phyloP scores from a whole-genome alignment of 257 asterid species.

The Sherardia arvensis region DNA sequence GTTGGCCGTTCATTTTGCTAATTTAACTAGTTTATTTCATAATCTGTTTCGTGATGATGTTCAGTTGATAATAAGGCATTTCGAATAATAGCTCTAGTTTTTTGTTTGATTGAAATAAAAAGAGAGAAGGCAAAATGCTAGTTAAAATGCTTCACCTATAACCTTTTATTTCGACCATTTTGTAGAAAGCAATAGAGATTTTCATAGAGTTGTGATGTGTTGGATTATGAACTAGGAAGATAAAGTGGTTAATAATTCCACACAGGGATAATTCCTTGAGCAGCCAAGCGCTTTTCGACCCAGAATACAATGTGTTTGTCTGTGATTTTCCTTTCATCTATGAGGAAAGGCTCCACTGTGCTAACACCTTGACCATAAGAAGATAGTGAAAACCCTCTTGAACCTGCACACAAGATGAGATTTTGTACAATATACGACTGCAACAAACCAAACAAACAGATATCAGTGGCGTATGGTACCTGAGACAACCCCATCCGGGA shows the following conservation, averaged over 20 bases:
- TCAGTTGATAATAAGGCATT: no score
- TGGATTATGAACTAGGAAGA: not conserved
- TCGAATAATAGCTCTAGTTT: no score
- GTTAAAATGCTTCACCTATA: not conserved
- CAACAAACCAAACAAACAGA: not conserved
- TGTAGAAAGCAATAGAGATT: not conserved
- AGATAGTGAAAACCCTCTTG: conserved; percentile 69
- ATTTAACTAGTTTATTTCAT: no score
- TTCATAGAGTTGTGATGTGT: not conserved
- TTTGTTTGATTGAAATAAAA: no score
- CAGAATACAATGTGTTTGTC: conserved; percentile 68
- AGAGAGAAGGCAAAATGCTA: no score
- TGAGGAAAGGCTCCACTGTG: conserved; percentile 77
- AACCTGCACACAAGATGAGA: conserved; percentile 30
- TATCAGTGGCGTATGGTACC: conserved; percentile 22
- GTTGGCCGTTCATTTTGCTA: no score
- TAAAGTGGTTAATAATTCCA: conserved; percentile 41
- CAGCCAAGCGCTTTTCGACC: conserved; percentile 96
- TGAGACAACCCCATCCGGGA: conserved; percentile 58
- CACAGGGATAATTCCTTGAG: conserved; percentile 85
- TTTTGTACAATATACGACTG: not conserved
- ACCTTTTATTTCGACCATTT: not conserved
- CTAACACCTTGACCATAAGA: conserved; percentile 61
- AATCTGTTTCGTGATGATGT: no score
- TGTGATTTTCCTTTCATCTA: conserved; percentile 77